Base-by-base conservation (phyloP, 345 rosid species). In the Turnera subulata region DNA sequence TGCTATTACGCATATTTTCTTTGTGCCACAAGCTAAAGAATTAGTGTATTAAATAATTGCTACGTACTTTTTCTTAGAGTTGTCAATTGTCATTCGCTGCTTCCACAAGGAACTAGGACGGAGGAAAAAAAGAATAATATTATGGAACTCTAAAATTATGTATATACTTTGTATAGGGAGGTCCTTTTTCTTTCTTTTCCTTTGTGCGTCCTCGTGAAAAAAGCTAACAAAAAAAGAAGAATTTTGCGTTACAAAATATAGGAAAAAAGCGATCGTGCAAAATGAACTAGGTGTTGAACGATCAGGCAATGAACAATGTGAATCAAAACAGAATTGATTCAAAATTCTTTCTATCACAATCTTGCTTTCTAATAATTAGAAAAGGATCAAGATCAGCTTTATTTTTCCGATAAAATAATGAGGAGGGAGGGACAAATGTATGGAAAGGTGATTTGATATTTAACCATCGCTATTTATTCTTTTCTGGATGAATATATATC, bases 261-360 rank as follows among this genome's bases (percentile, higher is more conserved):
- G 1, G 48, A 51, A 38, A 23, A 49, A 59, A 52, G 60, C 18
- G 26, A 39, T 52, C 53, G 20, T 22, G 55, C 43, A 59, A 47
- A 50, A 46, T 53, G 20, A 46, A 20, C 8, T 8, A 29, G 35
- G 35, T 29, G 35, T 29, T 8, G 35, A 29, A 29, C 35, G 4
- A 29, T 29, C 35, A 8, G 8, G 35, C 8, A 8, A 29, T 22
- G 48, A 46, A 39, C 45, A 70, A 62, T 45, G 35, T n/a, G 25
- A 17, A 51, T 26, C 13, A 59, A 64, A 58, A 2, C 4, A 52
- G 80, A 64, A 73, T 55, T 39, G 69, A 80, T 76, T 80, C 78
- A 46, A 25, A 67, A 69, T 45, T 24, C 52, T 48, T 56, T n/a
- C n/a, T 49, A 23, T 70, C 53, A 55, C 56, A 26, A 52, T 73